A percentile compares a stretch with the other conserved stretches of the same genome.
phyloP scores from a whole-genome alignment of 1,139 yeast genomes.

The Blastobotrys illinoisensis region DNA sequence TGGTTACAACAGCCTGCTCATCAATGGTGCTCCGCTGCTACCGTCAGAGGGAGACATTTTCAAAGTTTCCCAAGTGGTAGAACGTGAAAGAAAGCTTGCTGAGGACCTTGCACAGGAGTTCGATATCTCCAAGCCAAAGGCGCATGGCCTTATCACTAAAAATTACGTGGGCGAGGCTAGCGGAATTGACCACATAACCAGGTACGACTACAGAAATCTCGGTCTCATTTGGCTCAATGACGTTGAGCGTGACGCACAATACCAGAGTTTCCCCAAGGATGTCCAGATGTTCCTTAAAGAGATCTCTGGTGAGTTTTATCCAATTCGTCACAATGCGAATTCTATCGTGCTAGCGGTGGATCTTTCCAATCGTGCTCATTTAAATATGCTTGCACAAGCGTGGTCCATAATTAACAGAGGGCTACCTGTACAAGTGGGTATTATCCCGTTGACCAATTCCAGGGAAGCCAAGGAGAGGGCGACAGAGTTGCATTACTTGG shows the following conservation, averaged over 20 bases:
- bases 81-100: slow-evolving; percentile 29
- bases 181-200: slow-evolving; percentile 5
- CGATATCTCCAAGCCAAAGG: slow-evolving; percentile 11
- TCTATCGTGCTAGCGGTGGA: slow-evolving; percentile 70
- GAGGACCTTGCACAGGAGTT: slow-evolving; percentile 16
- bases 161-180: slow-evolving; percentile 18
- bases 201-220: slow-evolving; percentile 41
- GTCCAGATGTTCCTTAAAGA: slow-evolving; percentile 38
- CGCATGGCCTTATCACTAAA: slow-evolving; percentile 18
- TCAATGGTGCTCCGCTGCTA: slow-evolving; percentile 36
- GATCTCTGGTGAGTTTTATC: slow-evolving; percentile 57
- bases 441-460: slow-evolving; percentile 52
- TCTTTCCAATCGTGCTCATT: slow-evolving; percentile 46
- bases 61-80: slow-evolving; percentile 28
- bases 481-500: slow-evolving; percentile 36
- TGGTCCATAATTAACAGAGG: slow-evolving; percentile 45
- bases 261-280: slow-evolving; percentile 43
- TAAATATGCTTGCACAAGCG: slow-evolving; percentile 43
- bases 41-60: slow-evolving; percentile 25
- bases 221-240: slow-evolving; percentile 72
- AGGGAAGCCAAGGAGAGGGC: slow-evolving; percentile 27
- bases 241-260: slow-evolving; percentile 57
- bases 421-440: slow-evolving; percentile 75
- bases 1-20: slow-evolving; percentile 33
- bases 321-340: slow-evolving; percentile 67